These are phyloP conservation scores for Gastrodia elata DNA, from an alignment of 106 monocot species.

Conservation along the genomic window DNA sequence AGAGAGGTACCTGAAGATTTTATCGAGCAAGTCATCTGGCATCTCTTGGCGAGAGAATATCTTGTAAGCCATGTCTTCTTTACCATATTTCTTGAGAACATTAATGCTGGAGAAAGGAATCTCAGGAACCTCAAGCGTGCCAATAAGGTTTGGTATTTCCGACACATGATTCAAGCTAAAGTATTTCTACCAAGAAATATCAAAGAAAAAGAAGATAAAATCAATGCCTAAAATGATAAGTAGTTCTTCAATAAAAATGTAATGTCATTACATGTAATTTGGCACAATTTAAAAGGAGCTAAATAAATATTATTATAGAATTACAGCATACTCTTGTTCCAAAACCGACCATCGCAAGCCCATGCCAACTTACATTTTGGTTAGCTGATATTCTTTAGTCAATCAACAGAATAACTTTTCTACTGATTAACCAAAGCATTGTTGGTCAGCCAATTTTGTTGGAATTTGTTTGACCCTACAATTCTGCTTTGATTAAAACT, in stretches of 20 bases:
- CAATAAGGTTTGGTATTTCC: conserved; percentile 73
- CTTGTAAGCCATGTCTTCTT: conserved; percentile 68
- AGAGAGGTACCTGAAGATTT: conserved; percentile 56
- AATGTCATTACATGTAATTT: too few relatives aligned
- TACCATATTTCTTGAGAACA: conserved; percentile 55
- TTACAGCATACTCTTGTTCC: too few relatives aligned
- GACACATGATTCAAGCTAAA: conserved; percentile 60
- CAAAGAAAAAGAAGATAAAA: not conserved
- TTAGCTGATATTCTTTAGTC: too few relatives aligned
- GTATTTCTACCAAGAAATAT: conserved; percentile 41
- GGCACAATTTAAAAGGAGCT: too few relatives aligned
- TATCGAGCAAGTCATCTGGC: conserved; percentile 50
- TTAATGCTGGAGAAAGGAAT: conserved; percentile 72
- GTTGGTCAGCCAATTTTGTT: too few relatives aligned
- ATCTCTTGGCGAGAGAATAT: conserved; percentile 64
- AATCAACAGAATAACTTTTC: too few relatives aligned
- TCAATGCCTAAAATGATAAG: not conserved
- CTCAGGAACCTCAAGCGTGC: conserved; percentile 64
- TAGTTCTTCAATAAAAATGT: not conserved
- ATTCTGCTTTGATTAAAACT: too few relatives aligned
- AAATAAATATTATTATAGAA: too few relatives aligned
- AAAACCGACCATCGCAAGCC: too few relatives aligned
- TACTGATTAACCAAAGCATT: too few relatives aligned
- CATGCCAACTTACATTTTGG: too few relatives aligned
- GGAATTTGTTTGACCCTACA: too few relatives aligned